A percentile compares a stretch with the other conserved stretches of the same genome.
phyloP scores from a whole-genome alignment of 2,329 filamentous ascomycete species.

The Colletotrichum paranaense region DNA sequence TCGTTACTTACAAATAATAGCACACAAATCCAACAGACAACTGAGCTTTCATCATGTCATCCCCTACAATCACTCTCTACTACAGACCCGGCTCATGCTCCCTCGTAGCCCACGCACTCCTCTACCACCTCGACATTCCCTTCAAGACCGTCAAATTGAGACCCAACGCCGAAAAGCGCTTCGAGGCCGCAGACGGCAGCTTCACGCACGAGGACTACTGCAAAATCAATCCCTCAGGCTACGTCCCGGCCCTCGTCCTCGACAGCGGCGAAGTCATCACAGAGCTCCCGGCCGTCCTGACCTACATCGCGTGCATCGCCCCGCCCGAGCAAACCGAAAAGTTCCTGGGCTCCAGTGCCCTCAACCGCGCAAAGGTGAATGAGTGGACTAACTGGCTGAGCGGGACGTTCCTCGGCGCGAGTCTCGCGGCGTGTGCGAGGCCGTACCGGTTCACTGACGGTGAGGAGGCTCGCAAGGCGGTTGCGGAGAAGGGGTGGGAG shows the following conservation, averaged over 20 bases:
- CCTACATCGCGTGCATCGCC: constrained; percentile 43
- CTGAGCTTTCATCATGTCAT: background rate
- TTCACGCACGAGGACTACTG: background rate
- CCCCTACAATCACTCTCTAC: background rate
- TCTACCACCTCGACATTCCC: background rate
- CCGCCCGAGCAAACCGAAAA: constrained; percentile 4
- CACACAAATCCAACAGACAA: background rate
- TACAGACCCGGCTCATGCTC: background rate
- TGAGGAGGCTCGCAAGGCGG: background rate
- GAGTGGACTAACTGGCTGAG: background rate
- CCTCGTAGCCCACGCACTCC: background rate
- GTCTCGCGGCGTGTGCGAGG: background rate
- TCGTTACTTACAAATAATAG: background rate
- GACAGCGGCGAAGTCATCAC: constrained; percentile 44
- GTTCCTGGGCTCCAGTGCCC: background rate
- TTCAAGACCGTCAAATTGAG: background rate
- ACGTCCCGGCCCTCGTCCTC: constrained; percentile 45
- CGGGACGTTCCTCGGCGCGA: background rate
- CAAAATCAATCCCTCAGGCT: constrained; percentile 33
- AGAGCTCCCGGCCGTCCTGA: constrained; percentile 47
- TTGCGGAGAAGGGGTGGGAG: background rate
- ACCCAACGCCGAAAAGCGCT: background rate
- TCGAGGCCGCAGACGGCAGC: background rate
- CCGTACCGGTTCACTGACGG: background rate
- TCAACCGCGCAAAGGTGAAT: background rate